Percentiles rank a stretch among this genome's conserved stretches.
Conservation (phyloP, 140 eudicot genomes). For the Anethum foeniculum region DNA sequence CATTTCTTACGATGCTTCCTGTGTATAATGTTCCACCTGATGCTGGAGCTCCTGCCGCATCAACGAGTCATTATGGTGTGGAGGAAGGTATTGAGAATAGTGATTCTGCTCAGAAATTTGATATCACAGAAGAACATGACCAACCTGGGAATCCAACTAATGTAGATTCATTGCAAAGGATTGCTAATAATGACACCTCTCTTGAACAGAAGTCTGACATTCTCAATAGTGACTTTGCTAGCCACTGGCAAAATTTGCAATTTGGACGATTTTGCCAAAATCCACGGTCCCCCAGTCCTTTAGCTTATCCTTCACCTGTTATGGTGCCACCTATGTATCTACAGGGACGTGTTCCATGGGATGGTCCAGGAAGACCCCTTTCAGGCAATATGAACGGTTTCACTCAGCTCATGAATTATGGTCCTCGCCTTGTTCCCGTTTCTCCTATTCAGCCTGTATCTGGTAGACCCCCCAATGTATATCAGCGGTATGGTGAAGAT, state of each 20-base stretch:
- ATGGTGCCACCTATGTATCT: conserved; percentile 77
- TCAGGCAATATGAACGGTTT: conserved; percentile 48
- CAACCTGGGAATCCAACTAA: conserved; percentile 38
- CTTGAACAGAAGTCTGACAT: conserved; percentile 60
- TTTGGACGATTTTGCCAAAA: conserved; percentile 79
- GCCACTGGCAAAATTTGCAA: conserved; percentile 91
- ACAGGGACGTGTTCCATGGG: conserved; percentile 87
- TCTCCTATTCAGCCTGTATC: conserved; percentile 61
- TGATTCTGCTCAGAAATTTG: conserved; percentile 39
- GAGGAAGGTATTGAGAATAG: conserved; percentile 45
- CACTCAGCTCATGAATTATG: conserved; percentile 73
- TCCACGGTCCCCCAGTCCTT: conserved; percentile 47
- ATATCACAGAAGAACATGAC: conserved; percentile 32
- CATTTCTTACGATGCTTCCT: conserved; percentile 83
- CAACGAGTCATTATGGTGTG: conserved; percentile 39
- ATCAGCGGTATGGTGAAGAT: conserved; percentile 70
- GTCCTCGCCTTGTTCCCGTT: conserved; percentile 66
- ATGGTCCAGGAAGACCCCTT: conserved; percentile 80
- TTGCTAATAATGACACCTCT: conserved; percentile 31
- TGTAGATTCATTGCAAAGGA: conserved; percentile 22
- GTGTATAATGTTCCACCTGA: conserved; percentile 50
- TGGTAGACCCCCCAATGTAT: conserved; percentile 53
- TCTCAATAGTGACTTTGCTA: conserved; percentile 74
- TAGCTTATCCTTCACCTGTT: conserved; percentile 52
- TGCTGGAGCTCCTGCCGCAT: conserved; percentile 39